Evolutionary conservation across 345 rosid species (phyloP), one percentile per base, ranked within the genome.

Genomic region (Sisymbrium altissimum): DNA sequence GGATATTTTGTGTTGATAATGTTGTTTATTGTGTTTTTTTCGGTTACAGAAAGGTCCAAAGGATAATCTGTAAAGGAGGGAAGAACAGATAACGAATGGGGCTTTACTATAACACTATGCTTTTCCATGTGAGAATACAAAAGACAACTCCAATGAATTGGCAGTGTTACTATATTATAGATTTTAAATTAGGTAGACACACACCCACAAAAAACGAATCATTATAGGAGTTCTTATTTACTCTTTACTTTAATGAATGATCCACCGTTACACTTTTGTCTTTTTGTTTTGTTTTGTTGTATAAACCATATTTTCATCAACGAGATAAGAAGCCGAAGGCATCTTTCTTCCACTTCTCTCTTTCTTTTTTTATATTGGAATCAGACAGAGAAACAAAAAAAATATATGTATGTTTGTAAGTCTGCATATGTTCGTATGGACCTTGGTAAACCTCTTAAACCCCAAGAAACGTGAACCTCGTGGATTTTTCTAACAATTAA

Each of bases 31-130:
- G 41, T 68, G 64, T 64, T 14, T 5, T 55, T 35, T 55, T 68
- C 68, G 23, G 79, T 75, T 61, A 68, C 77, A 77, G 80, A 77
- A 71, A 50, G 27, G 64, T 77, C 80, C 77, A 77, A 71, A 71
- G 68, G 72, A 65, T 71, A 65, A 58, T 77, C 72, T 77, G 77
- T 77, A 77, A 77, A 71, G 80, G 72, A 64, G 40, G 56, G 64
- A 65, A 40, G 35, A 71, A 77, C 64, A 77, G 52, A 71, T 71
- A 65, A 58, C 36, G 72, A 40, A 77, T 71, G 72, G 63, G 68
- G 64, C 57, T 75, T n/a, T 52, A 60, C 12, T 55, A 45, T 69
- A 77, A 65, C 57, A n/a, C 27, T 66, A 66, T 71, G 73, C 56
- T 71, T 66, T 71, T 66, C 54, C 75, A 71, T 77, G 76, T 71